phyloP scores from a whole-genome alignment of 495 filamentous ascomycete genomes.

The Tuber umbilicatum region DNA sequence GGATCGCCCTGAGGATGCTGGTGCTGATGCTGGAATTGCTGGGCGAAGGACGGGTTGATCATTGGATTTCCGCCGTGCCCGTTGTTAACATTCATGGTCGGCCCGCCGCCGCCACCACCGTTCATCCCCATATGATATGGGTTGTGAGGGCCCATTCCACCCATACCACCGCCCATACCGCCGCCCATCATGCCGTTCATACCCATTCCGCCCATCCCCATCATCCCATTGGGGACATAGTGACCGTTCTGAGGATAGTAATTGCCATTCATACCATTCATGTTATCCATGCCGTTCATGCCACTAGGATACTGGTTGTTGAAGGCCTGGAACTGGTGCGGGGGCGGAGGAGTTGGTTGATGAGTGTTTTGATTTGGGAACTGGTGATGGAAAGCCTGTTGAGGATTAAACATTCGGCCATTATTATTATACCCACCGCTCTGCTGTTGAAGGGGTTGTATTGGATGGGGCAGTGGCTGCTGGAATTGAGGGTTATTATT shows the following conservation, averaged over 20 bases:
- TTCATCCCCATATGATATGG: conserved; percentile 39
- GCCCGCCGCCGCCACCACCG: conserved; percentile 26
- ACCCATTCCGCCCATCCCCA: conserved; percentile 44
- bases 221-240: conserved; percentile 44
- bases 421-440: conserved; percentile 29
- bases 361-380: conserved; percentile 20
- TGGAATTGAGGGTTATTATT: conserved; percentile 39
- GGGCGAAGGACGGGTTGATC: conserved; percentile 23
- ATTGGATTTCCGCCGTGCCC: conserved; percentile 26
- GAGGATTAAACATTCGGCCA: conserved; percentile 33
- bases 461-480: conserved; percentile 40
- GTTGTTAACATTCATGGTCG: conserved; percentile 13
- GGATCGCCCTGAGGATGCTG: conserved; percentile 35
- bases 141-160: conserved; percentile 38
- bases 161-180: conserved; percentile 43
- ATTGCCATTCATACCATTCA: conserved; percentile 45
- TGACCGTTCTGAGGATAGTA: conserved; percentile 45
- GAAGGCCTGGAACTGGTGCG: conserved; percentile 24
- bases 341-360: conserved; percentile 13
- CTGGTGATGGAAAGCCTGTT: conserved; percentile 29
- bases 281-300: conserved; percentile 45
- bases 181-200: conserved; percentile 47
- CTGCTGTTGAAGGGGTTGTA: conserved; percentile 26
- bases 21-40: conserved; percentile 40
- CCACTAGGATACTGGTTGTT: conserved; percentile 29